A percentile compares a stretch with the other conserved stretches of the same genome.
These are phyloP conservation scores for Saccharomycopsis sp. DNA, from an alignment of 805 yeast species.

Conservation along the genomic window DNA sequence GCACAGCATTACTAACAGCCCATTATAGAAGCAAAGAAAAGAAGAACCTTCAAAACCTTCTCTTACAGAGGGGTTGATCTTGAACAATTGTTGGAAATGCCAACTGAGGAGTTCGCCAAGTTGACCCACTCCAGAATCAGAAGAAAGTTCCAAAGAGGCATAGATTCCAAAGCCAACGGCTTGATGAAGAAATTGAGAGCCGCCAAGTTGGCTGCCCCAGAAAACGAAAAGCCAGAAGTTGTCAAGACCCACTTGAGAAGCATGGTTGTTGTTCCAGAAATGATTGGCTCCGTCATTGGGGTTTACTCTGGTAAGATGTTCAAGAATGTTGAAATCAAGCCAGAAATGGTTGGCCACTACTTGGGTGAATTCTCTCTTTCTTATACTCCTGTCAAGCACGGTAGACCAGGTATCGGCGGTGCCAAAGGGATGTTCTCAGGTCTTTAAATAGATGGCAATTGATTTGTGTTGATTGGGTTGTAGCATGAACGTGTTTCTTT, in stretches of 20 bases:
- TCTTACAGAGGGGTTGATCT: constrained; percentile 98
- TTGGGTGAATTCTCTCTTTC: constrained; percentile 99
- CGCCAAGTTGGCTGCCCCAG: constrained; percentile 83
- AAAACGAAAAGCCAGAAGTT: constrained; percentile 92
- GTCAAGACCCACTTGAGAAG: constrained; percentile 99
- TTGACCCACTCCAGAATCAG: constrained; percentile 98
- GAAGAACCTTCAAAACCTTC: constrained; percentile 92
- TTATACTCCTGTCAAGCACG: constrained; percentile 99
- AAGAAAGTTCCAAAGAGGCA: constrained; percentile 99
- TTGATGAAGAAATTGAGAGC: constrained; percentile 96
- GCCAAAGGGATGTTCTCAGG: too few relatives aligned
- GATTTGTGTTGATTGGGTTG: too few relatives aligned
- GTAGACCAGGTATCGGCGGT: constrained; percentile 78
- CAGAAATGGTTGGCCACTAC: constrained; percentile 99
- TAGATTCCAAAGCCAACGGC: constrained; percentile 90
- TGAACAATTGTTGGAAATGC: constrained; percentile 83
- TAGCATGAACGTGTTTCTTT: too few relatives aligned
- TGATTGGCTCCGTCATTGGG: constrained; percentile 98
- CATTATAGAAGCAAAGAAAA: constrained; percentile 37
- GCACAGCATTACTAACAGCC: constrained; percentile 1
- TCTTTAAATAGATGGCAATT: too few relatives aligned
- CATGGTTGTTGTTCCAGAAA: constrained; percentile 98
- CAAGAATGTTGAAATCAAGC: constrained; percentile 97
- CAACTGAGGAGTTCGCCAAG: constrained; percentile 94
- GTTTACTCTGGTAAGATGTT: constrained; percentile 99